Percentiles rank a stretch among this genome's conserved stretches.
These are phyloP conservation scores for Metarhizium rileyi DNA, from an alignment of 2,329 filamentous ascomycete species.

Conservation along the genomic window DNA sequence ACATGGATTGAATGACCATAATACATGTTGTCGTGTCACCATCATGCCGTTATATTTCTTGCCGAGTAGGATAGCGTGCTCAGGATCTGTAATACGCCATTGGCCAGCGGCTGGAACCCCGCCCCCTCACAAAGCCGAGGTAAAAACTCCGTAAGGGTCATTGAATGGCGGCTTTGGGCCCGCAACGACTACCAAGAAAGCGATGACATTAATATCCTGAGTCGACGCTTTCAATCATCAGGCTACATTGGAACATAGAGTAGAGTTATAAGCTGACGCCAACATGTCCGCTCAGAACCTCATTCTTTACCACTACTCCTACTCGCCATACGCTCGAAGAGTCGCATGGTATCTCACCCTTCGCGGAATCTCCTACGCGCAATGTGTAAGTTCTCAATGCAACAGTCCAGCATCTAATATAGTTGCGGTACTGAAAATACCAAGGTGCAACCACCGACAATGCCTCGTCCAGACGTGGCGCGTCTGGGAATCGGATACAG, in stretches of 20 bases:
- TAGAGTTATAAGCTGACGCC: neutral
- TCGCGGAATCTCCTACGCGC: conserved; percentile 52
- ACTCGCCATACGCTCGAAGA: conserved; percentile 54
- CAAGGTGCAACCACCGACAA: conserved; percentile 53
- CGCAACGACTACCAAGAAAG: no score
- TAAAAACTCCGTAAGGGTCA: no score
- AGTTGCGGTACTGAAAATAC: conserved; percentile 14
- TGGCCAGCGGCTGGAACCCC: neutral
- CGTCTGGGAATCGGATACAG: conserved; percentile 55
- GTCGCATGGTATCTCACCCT: conserved; percentile 60
- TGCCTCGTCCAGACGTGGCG: conserved; percentile 57
- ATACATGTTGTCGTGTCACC: neutral
- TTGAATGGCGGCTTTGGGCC: neutral
- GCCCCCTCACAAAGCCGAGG: conserved; percentile 3
- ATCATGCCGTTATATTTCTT: neutral
- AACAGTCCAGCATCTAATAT: neutral
- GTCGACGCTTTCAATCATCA: neutral
- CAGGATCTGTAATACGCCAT: conserved; percentile 1
- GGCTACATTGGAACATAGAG: neutral
- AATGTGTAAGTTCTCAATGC: conserved; percentile 43
- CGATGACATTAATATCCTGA: neutral
- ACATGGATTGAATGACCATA: neutral
- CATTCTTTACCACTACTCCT: conserved; percentile 56
- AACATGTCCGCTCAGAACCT: conserved; percentile 24
- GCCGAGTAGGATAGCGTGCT: neutral